These are phyloP conservation scores for Crucibulum laeve DNA, from an alignment of 768 basidiomycete species.

Conservation along the genomic window DNA sequence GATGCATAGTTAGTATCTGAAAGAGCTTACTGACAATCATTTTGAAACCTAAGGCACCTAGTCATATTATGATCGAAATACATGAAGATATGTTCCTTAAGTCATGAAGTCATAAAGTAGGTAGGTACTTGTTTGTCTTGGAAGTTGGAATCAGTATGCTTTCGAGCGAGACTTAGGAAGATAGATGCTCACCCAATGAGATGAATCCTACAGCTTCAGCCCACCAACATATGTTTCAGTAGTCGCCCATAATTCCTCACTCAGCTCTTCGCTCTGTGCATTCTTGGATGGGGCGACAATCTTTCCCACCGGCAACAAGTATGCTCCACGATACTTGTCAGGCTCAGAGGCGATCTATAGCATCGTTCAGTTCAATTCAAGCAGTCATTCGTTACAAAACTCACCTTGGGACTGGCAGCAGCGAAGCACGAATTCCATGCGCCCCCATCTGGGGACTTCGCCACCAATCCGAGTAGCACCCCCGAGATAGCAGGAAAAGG, in stretches of 20 bases:
- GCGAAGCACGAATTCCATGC: neutral
- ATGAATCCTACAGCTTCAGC: no score
- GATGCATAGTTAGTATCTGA: no score
- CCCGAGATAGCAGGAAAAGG: neutral
- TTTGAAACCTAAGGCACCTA: no score
- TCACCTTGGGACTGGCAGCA: neutral
- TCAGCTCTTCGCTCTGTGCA: neutral
- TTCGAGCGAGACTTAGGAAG: no score
- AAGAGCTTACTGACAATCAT: no score
- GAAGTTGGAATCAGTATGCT: no score
- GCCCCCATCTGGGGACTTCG: neutral
- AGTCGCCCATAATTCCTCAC: neutral
- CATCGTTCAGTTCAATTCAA: neutral
- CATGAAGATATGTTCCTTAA: no score
- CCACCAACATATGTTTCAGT: neutral
- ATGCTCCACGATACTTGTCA: neutral
- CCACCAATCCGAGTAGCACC: neutral
- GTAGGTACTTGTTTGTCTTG: no score
- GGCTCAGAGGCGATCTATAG: no score
- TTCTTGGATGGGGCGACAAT: neutral
- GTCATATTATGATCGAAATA: no score
- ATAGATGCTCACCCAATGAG: no score
- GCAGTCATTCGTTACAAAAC: neutral
- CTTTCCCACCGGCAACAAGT: neutral
- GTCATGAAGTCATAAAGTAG: no score